A percentile compares a stretch with the other conserved stretches of the same genome.
Evolutionary conservation across 805 yeast genomes (phyloP).

Genomic region (Metschnikowia colocasiae): DNA sequence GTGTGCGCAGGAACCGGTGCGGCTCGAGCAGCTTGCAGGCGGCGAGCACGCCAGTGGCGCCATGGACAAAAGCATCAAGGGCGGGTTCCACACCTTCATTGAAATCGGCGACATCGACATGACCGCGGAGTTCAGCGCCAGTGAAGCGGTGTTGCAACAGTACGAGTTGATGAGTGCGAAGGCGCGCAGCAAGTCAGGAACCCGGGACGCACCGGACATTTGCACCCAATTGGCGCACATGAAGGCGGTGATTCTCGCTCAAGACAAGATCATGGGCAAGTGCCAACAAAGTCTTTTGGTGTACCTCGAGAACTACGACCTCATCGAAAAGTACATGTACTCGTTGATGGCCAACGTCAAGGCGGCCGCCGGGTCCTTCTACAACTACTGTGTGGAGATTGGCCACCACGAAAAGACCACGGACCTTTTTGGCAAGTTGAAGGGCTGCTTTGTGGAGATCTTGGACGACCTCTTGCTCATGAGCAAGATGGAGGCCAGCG

Average conservation of each 20-base stretch:
- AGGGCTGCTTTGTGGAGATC: background rate
- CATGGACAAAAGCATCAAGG: background rate
- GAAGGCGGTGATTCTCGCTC: constrained; percentile 1
- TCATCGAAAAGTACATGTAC: constrained; percentile 1
- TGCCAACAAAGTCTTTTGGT: background rate
- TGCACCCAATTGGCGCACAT: constrained; percentile 3
- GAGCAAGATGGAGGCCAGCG: constrained; percentile 1
- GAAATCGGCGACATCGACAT: constrained; percentile 1
- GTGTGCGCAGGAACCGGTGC: background rate
- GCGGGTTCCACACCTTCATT: background rate
- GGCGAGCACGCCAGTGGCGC: background rate
- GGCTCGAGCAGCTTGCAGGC: background rate
- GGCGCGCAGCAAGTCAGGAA: background rate
- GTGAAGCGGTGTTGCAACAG: constrained; percentile 1
- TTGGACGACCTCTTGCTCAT: background rate
- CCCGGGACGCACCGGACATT: background rate
- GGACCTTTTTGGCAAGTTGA: background rate
- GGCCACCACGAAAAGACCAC: background rate
- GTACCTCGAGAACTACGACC: background rate
- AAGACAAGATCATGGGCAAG: constrained; percentile 1
- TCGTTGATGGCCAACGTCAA: constrained; percentile 3
- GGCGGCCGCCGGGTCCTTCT: background rate
- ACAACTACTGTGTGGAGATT: constrained; percentile 3
- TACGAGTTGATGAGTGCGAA: constrained; percentile 1
- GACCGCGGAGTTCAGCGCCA: background rate